Percentiles rank a stretch among this genome's conserved stretches.
Evolutionary conservation across 1,139 yeast genomes (phyloP).

Genomic region (Hansenula lynferdii): DNA sequence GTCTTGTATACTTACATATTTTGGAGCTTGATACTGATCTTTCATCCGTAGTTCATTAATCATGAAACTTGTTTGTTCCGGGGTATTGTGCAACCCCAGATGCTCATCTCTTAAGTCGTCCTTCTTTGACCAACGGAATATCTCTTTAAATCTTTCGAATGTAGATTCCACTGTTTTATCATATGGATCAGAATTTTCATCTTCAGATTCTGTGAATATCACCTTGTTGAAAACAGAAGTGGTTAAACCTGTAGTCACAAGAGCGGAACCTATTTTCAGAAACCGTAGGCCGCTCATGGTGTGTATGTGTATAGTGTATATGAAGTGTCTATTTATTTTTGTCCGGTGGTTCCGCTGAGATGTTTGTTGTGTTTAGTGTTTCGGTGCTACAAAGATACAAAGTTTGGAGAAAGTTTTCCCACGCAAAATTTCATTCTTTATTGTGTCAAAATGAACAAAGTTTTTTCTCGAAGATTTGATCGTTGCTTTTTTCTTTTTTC

Average conservation of each 20-base stretch:
- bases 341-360: no score
- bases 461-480: no score
- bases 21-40: constrained; percentile 33
- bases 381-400: no score
- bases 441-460: not conserved
- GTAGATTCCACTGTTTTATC: constrained; percentile 2
- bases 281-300: constrained; percentile 3
- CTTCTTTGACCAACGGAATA: constrained; percentile 8
- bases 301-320: not conserved
- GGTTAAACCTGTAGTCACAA: constrained; percentile 8
- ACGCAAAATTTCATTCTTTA: no score
- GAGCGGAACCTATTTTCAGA: constrained; percentile 7
- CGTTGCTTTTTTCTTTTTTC: not conserved
- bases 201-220: constrained; percentile 9
- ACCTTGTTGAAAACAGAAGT: constrained; percentile 6
- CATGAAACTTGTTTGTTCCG: constrained; percentile 6
- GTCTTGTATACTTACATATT: constrained; percentile 19
- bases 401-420: no score
- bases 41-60: constrained; percentile 19
- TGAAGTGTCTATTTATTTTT: no score
- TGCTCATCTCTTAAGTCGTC: not conserved
- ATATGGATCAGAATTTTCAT: not conserved
- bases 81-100: not conserved
- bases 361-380: no score
- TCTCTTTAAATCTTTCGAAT: constrained; percentile 5